These are phyloP conservation scores for Sugiyamaella paludigena DNA, from an alignment of 1,139 yeast genomes.

Conservation along the genomic window DNA sequence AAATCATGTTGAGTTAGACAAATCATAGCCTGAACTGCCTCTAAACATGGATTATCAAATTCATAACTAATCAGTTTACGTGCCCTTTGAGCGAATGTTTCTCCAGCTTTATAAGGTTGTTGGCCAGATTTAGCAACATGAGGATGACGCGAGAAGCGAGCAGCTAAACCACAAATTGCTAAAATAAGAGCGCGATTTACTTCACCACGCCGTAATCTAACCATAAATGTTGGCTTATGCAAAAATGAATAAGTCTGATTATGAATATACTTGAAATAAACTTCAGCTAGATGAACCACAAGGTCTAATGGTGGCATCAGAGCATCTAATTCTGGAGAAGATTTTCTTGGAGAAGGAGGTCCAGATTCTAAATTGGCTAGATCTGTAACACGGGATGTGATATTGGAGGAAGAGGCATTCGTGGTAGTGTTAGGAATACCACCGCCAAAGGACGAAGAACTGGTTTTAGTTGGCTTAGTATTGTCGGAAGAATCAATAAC, in stretches of 20 bases:
- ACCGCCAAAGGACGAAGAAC: not conserved
- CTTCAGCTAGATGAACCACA: conserved; percentile 30
- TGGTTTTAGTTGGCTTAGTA: not conserved
- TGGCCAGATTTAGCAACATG: conserved; percentile 13
- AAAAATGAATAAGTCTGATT: conserved; percentile 40
- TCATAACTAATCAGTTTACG: conserved; percentile 34
- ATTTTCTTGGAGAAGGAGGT: conserved; percentile 1
- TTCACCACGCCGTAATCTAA: conserved; percentile 30
- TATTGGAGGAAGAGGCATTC: not conserved
- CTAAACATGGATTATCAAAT: conserved; percentile 37
- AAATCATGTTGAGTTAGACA: conserved; percentile 39
- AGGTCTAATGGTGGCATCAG: conserved; percentile 25
- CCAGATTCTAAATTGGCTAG: conserved; percentile 7
- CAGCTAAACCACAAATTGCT: conserved; percentile 40
- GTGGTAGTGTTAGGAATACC: not conserved
- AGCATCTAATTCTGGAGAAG: conserved; percentile 1
- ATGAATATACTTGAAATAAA: conserved; percentile 38
- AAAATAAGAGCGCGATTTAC: conserved; percentile 35
- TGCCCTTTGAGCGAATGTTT: conserved; percentile 33
- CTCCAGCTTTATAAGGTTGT: conserved; percentile 37
- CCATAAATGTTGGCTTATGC: conserved; percentile 38
- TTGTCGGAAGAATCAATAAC: not conserved
- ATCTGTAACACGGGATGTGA: too few species aligned
- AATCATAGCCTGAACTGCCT: conserved; percentile 40
- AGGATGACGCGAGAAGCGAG: conserved; percentile 40